These are phyloP conservation scores for Cordyceps cicadae DNA, from an alignment of 2,329 filamentous ascomycete species.

Conservation along the genomic window DNA sequence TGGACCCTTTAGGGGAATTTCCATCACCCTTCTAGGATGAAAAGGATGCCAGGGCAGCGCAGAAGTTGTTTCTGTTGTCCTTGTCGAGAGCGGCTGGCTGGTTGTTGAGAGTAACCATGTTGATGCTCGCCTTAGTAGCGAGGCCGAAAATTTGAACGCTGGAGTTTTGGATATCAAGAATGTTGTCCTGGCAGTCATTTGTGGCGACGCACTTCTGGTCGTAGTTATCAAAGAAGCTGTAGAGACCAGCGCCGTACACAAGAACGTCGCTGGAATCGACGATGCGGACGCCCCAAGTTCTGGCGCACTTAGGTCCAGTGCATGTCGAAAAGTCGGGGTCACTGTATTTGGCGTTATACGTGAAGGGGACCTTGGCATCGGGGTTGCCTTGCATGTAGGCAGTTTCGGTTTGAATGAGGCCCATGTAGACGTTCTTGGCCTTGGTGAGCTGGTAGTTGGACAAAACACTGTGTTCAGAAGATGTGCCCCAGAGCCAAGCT, in stretches of 20 bases:
- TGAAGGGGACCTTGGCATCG: constrained; percentile 58
- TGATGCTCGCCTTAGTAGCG: constrained; percentile 65
- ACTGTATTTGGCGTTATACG: constrained; percentile 44
- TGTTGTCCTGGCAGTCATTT: constrained; percentile 69
- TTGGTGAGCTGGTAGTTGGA: constrained; percentile 82
- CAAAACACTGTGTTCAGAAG: constrained; percentile 56
- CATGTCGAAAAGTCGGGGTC: constrained; percentile 65
- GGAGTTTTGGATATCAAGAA: constrained; percentile 63
- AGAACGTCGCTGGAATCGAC: constrained; percentile 58
- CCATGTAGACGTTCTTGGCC: constrained; percentile 73
- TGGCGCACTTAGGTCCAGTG: constrained; percentile 49
- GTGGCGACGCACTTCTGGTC: constrained; percentile 57
- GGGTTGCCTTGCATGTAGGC: constrained; percentile 84
- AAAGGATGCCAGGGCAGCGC: constrained; percentile 51
- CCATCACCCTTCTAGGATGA: constrained; percentile 14
- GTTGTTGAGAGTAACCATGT: constrained; percentile 62
- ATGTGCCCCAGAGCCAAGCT: constrained; percentile 74
- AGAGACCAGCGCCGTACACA: constrained; percentile 66
- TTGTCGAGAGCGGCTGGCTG: constrained; percentile 42
- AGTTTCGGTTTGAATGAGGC: constrained; percentile 80
- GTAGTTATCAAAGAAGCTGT: constrained; percentile 82
- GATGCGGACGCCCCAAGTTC: constrained; percentile 70
- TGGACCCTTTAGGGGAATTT: neutral
- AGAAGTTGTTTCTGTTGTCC: constrained; percentile 60
- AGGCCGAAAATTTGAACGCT: constrained; percentile 59